Evolutionary conservation across 2,329 filamentous ascomycete genomes (phyloP).

Genomic region (Botrytis medusae): DNA sequence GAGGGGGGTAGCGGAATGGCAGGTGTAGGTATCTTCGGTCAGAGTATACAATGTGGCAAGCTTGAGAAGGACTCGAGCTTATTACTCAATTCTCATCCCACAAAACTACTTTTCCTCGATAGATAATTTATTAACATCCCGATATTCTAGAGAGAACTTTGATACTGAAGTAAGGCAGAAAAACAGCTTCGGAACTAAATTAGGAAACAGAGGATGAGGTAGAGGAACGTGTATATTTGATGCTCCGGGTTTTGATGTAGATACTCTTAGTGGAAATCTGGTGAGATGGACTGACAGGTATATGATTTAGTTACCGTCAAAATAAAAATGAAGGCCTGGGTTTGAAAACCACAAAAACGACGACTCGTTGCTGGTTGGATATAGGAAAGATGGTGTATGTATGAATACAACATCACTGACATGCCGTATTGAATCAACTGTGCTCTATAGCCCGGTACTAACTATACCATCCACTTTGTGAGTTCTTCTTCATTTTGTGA

Average conservation of each 20-base stretch:
- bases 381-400: neutral
- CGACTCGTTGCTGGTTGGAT: neutral
- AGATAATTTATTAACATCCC: too few species aligned
- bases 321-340: too few species aligned
- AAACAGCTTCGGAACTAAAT: neutral
- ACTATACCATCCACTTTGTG: neutral
- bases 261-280: neutral
- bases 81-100: neutral
- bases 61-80: neutral
- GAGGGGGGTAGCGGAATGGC: fast-evolving
- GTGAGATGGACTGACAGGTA: neutral
- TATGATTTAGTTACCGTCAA: neutral
- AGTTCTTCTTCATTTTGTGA: neutral
- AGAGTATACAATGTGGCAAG: neutral
- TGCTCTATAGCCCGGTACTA: neutral
- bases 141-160: neutral
- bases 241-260: too few species aligned
- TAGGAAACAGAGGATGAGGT: too few species aligned
- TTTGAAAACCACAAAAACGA: neutral
- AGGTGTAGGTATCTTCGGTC: neutral
- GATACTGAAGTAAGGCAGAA: fast-evolving
- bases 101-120: neutral
- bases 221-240: neutral
- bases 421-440: neutral
- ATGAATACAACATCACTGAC: neutral